Evolutionary conservation across 2,329 filamentous ascomycete species (phyloP).

Genomic region (Leptographium wingfieldii): DNA sequence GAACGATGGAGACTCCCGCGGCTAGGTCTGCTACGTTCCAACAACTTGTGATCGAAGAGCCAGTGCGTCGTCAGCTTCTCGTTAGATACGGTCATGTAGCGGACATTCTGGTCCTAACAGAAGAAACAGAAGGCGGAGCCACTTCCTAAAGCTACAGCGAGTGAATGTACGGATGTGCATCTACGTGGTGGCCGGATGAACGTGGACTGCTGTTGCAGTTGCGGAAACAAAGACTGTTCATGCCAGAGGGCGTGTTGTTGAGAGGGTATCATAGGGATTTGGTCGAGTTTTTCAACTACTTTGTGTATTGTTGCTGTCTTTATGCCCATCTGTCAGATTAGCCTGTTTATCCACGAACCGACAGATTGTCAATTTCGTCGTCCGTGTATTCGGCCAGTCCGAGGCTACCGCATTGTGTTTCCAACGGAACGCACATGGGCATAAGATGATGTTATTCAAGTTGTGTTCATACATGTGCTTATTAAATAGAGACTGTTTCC

Average conservation of each 20-base stretch:
- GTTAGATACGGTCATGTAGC: neutral
- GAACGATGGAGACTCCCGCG: neutral
- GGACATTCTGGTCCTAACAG: neutral
- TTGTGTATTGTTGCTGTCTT: neutral
- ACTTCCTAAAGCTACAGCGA: neutral
- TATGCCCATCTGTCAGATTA: too few relatives aligned
- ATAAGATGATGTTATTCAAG: too few relatives aligned
- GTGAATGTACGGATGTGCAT: too few relatives aligned
- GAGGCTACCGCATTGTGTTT: too few relatives aligned
- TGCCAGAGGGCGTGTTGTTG: neutral
- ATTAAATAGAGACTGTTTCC: neutral
- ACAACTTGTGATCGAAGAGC: neutral
- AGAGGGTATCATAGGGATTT: neutral
- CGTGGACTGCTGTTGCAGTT: neutral
- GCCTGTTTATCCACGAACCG: too few relatives aligned
- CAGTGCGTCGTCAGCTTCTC: neutral
- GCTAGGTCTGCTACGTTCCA: neutral
- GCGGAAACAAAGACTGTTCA: neutral
- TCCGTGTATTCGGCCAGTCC: too few relatives aligned
- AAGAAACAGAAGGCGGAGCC: neutral
- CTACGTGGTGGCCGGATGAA: neutral
- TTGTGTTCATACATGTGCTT: too few relatives aligned
- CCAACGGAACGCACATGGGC: too few relatives aligned
- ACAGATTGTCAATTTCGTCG: too few relatives aligned
- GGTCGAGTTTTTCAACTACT: neutral